These are phyloP conservation scores for Arthroderma sp. DNA, from an alignment of 2,329 filamentous ascomycete species.

Conservation along the genomic window DNA sequence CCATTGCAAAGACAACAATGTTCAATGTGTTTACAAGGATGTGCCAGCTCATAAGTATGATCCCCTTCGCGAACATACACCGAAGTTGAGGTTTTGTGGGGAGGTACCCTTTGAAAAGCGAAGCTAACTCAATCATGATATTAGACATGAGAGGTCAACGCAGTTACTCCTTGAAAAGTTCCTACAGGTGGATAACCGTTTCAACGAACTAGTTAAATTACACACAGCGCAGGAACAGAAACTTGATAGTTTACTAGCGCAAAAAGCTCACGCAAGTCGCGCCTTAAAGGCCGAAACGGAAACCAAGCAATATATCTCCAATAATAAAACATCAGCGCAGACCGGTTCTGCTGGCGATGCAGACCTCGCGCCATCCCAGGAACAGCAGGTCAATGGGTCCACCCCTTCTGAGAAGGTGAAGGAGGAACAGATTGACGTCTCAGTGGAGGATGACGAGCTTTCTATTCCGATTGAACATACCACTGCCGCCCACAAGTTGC, in stretches of 20 bases:
- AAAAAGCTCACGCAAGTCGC: background rate
- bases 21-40: slow-evolving; percentile 78
- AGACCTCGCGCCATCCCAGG: too few relatives aligned
- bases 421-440: slow-evolving; percentile 31
- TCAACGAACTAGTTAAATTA: slow-evolving; percentile 6
- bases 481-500: slow-evolving; percentile 70
- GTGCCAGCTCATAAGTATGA: slow-evolving; percentile 83
- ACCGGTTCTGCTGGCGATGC: background rate
- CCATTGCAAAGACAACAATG: slow-evolving; percentile 72
- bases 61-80: background rate
- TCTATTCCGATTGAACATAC: slow-evolving; percentile 76
- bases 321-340: background rate
- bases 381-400: too few relatives aligned
- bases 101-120: background rate
- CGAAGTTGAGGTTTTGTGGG: too few relatives aligned
- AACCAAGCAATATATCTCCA: background rate
- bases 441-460: slow-evolving; percentile 40
- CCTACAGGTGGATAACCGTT: slow-evolving; percentile 19
- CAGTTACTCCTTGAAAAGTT: slow-evolving; percentile 25
- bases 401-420: slow-evolving; percentile 4
- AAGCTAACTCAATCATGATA: background rate
- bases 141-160: slow-evolving; percentile 29
- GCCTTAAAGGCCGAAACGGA: background rate
- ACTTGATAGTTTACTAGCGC: slow-evolving; percentile 7
- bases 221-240: slow-evolving; percentile 6